Conservation (phyloP, 177 flowering plant genomes). For the Tripterygium wilfordii region DNA sequence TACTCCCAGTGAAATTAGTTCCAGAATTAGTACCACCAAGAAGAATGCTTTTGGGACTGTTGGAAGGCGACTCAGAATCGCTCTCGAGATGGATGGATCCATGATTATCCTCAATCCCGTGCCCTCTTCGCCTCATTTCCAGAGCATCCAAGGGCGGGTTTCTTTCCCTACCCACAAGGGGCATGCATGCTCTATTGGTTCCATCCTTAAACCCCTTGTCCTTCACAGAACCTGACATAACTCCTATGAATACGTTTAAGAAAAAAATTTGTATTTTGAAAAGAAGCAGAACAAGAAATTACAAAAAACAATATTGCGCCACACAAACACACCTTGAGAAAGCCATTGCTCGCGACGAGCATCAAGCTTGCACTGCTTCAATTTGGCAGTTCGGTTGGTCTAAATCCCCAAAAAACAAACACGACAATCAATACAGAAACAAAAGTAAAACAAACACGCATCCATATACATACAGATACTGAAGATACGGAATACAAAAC, state of each 20-base stretch:
- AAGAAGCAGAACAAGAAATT: not conserved
- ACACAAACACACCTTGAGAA: constrained; percentile 56
- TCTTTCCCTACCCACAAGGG: no score
- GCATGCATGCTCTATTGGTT: constrained; percentile 13
- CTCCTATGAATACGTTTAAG: not conserved
- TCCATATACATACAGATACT: not conserved
- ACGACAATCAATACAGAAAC: not conserved
- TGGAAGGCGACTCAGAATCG: constrained; percentile 50
- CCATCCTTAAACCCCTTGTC: constrained; percentile 51
- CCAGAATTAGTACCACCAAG: constrained; percentile 35
- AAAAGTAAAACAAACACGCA: not conserved
- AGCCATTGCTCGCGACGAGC: constrained; percentile 96
- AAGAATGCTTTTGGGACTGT: constrained; percentile 41
- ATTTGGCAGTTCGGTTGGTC: constrained; percentile 75
- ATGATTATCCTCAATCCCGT: constrained; percentile 19
- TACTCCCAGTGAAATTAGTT: constrained; percentile 37
- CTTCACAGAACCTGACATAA: constrained; percentile 37
- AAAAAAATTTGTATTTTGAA: not conserved
- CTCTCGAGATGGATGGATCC: constrained; percentile 39
- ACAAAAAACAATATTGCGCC: no score
- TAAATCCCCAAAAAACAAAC: constrained; percentile 20
- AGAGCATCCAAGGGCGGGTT: constrained; percentile 21
- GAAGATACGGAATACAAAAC: not conserved
- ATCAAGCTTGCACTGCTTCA: constrained; percentile 90
- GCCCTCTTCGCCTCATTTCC: constrained; percentile 25